Evolutionary conservation across 352 stramenopile genomes (phyloP).

Genomic region (Globisporangium alternatum): DNA sequence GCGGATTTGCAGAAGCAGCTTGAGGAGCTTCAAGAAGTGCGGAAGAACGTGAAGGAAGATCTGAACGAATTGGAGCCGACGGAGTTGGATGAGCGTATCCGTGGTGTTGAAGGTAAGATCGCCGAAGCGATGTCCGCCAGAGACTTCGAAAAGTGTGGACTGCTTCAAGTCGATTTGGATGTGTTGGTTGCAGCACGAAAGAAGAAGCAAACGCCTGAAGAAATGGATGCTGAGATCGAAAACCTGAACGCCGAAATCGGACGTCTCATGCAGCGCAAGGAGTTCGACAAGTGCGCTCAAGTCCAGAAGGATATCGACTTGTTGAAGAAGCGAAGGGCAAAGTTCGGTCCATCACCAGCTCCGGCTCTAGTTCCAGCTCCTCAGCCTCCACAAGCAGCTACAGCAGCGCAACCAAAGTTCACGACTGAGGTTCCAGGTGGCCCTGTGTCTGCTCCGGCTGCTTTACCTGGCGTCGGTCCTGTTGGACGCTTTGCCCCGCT

Average conservation of each 20-base stretch:
- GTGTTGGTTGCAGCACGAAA: constrained; percentile 67
- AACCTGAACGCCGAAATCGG: constrained; percentile 67
- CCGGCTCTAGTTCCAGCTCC: constrained; percentile 1
- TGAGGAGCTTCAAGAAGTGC: constrained; percentile 71
- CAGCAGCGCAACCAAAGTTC: constrained; percentile 15
- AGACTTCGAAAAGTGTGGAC: constrained; percentile 75
- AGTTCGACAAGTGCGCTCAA: constrained; percentile 85
- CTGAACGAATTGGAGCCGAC: constrained; percentile 81
- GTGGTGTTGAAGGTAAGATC: constrained; percentile 59
- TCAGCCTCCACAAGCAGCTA: constrained; percentile 1
- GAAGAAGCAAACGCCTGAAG: constrained; percentile 82
- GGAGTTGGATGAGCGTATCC: constrained; percentile 83
- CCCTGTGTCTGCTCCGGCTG: constrained; percentile 49
- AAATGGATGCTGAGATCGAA: constrained; percentile 79
- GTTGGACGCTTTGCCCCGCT: constrained; percentile 9
- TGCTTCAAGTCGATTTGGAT: constrained; percentile 72
- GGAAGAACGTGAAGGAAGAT: constrained; percentile 79
- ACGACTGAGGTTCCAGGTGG: constrained; percentile 15
- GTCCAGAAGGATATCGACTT: constrained; percentile 83
- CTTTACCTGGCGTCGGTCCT: constrained; percentile 34
- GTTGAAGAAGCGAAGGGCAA: constrained; percentile 65
- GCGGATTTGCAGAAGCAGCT: constrained; percentile 80
- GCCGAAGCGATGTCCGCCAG: constrained; percentile 72
- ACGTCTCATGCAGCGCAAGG: constrained; percentile 70
- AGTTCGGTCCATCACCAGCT: constrained; percentile 40